These are phyloP conservation scores for Scenedesmus sp. DNA, from an alignment of 163 green algal genomes.

Conservation along the genomic window DNA sequence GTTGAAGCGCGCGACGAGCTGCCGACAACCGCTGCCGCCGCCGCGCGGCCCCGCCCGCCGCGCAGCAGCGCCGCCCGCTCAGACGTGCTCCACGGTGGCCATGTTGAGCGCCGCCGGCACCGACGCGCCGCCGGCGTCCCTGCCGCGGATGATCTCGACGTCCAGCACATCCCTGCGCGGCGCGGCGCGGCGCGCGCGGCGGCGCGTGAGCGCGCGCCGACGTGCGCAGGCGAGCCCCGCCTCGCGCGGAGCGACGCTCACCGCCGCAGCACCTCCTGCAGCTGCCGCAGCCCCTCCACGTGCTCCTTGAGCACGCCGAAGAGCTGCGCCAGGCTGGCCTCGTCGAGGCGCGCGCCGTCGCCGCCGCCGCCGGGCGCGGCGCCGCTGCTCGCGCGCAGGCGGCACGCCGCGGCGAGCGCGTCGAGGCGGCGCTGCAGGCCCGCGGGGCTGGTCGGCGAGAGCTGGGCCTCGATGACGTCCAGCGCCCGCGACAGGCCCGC, in stretches of 20 bases:
- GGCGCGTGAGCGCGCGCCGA: too few relatives aligned
- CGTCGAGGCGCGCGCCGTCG: slow-evolving; percentile 53
- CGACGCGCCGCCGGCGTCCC: slow-evolving; percentile 1
- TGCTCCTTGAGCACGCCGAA: slow-evolving; percentile 64
- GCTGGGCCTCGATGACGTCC: slow-evolving; percentile 52
- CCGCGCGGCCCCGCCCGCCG: too few relatives aligned
- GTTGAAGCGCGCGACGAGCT: too few relatives aligned
- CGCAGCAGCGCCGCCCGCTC: too few relatives aligned
- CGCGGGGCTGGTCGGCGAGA: slow-evolving; percentile 50
- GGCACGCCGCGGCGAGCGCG: slow-evolving; percentile 54
- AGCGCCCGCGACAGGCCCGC: slow-evolving; percentile 50
- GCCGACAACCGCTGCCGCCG: too few relatives aligned
- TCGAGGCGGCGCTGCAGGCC: slow-evolving; percentile 55
- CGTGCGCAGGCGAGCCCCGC: too few relatives aligned
- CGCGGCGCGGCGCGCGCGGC: too few relatives aligned
- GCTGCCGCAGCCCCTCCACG: slow-evolving; percentile 34
- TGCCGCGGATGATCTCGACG: slow-evolving; percentile 34
- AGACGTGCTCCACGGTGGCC: slow-evolving; percentile 22
- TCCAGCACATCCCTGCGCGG: slow-evolving; percentile 38
- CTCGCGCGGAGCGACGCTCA: slow-evolving; percentile 4
- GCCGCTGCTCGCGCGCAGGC: slow-evolving; percentile 42
- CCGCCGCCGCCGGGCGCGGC: slow-evolving; percentile 42
- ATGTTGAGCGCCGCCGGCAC: slow-evolving; percentile 31
- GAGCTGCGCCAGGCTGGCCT: slow-evolving; percentile 50
- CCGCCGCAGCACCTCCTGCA: slow-evolving; percentile 44